Percentiles rank a stretch among this genome's conserved stretches.
These are phyloP conservation scores for Cylindricascospora bacillispora DNA, from an alignment of 1,139 yeast species.

Conservation along the genomic window DNA sequence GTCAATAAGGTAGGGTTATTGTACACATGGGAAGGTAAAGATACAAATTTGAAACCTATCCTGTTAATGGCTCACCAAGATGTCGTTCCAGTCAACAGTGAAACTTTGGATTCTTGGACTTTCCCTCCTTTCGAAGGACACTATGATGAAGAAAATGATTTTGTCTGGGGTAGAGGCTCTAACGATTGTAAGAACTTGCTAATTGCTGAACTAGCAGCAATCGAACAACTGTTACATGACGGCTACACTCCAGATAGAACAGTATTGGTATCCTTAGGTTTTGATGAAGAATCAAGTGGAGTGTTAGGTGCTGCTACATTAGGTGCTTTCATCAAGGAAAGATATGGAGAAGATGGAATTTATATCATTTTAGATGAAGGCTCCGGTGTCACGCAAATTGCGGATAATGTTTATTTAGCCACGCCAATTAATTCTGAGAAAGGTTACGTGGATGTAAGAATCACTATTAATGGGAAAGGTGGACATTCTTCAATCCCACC, in stretches of 20 bases:
- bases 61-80: slow-evolving; percentile 71
- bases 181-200: slow-evolving; percentile 50
- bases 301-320: slow-evolving; percentile 40
- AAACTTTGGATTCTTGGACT: slow-evolving; percentile 47
- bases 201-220: slow-evolving; percentile 45
- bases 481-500: slow-evolving; percentile 71
- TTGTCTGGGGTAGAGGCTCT: slow-evolving; percentile 54
- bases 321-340: slow-evolving; percentile 31
- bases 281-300: slow-evolving; percentile 64
- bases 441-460: slow-evolving; percentile 42
- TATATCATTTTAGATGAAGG: slow-evolving; percentile 60
- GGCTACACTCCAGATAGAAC: slow-evolving; percentile 44
- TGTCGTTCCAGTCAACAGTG: slow-evolving; percentile 66
- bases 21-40: slow-evolving; percentile 52
- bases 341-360: slow-evolving; percentile 44
- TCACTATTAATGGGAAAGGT: slow-evolving; percentile 45
- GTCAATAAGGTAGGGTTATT: slow-evolving; percentile 59
- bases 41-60: slow-evolving; percentile 44
- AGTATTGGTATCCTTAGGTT: slow-evolving; percentile 49
- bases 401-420: slow-evolving; percentile 38
- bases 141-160: slow-evolving; percentile 40
- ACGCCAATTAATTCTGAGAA: slow-evolving; percentile 55
- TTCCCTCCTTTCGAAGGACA: slow-evolving; percentile 60
- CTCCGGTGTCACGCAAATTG: slow-evolving; percentile 28
- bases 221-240: slow-evolving; percentile 36